Evolutionary conservation across 2,329 filamentous ascomycete species (phyloP), one percentile per base, ranked within the genome.

Genomic region (Aspergillus sclerotialis): DNA sequence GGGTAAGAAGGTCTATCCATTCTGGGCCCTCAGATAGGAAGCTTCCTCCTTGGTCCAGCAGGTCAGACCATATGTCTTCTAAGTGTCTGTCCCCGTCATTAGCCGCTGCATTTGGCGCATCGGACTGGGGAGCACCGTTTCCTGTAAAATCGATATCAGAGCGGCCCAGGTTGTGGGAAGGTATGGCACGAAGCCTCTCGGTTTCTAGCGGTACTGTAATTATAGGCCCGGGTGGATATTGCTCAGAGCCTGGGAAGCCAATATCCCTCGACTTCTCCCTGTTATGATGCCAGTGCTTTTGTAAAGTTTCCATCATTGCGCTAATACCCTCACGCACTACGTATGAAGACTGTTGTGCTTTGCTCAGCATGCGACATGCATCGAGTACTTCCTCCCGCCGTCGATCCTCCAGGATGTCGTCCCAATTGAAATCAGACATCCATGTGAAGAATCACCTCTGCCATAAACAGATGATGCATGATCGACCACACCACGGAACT

Each of bases 381-480:
- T 55, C 55, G 1, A 57, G 41, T 1, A 65, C 59, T 30, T 65
- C 63, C 16, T 56, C 40, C 21, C 54, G 54, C 5, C 61, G 46
- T 9, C 49, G 55, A 5, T 60, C 55, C 2, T 53, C 59, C 1
- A 60, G 37, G 2, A 59, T 52, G 27, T 64, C 58, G 30, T 58
- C 56, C 43, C 53, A 56, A 28, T 64, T 64, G 40, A 63, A 60
- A 37, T n/a, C 61, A 65, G 0, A 60, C 49, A 24, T 65, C 63
- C 38, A 65, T 60, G 4, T 64, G 39, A 8, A 66, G 34, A 5
- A 62, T 57, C 2, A 60, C 57, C 2, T 58, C 56, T 2, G 62
- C 61, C 46, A 65, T 55, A 35, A 65, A 65, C 0, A 65, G 53
- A 28, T 64, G 60, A 36, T 66, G 56, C 43, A 60, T 53, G 4